These are phyloP conservation scores for Dactylellina parvicollis DNA, from an alignment of 2,329 filamentous ascomycete genomes.

Conservation along the genomic window DNA sequence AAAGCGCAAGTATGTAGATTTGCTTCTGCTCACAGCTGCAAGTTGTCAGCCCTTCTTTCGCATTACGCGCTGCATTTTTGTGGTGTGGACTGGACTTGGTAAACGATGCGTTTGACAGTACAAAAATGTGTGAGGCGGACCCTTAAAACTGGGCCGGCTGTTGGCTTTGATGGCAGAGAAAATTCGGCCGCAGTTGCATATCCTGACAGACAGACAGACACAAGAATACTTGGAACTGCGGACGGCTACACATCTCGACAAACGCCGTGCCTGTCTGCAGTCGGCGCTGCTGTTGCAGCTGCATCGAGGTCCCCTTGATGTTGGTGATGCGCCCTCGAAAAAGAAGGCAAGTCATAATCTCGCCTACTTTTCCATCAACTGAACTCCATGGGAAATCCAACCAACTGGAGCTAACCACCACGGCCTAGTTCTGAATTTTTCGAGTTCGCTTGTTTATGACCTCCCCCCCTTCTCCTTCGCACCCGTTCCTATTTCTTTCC, in stretches of 20 bases:
- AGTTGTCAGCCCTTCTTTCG: slow-evolving; percentile 45
- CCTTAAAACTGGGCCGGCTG: slow-evolving; percentile 45
- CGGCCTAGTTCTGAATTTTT: slow-evolving; percentile 51
- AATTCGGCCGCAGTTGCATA: slow-evolving; percentile 53
- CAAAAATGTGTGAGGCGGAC: slow-evolving; percentile 36
- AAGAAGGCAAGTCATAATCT: slow-evolving; percentile 54
- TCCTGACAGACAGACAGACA: slow-evolving; percentile 48
- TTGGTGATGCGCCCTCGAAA: slow-evolving; percentile 41
- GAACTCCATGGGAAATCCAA: slow-evolving; percentile 47
- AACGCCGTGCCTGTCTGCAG: slow-evolving; percentile 19
- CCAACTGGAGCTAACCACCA: slow-evolving; percentile 53
- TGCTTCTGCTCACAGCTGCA: slow-evolving; percentile 42
- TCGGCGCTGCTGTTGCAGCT: slow-evolving; percentile 45
- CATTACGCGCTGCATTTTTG: slow-evolving; percentile 35
- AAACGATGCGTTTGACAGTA: slow-evolving; percentile 45
- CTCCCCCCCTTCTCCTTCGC: slow-evolving; percentile 47
- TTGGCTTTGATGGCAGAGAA: slow-evolving; percentile 35
- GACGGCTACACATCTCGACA: slow-evolving; percentile 20
- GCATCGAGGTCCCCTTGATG: slow-evolving; percentile 48
- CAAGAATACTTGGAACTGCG: slow-evolving; percentile 39
- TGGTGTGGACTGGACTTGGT: slow-evolving; percentile 10
- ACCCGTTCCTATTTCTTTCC: slow-evolving; percentile 52
- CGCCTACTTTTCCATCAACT: slow-evolving; percentile 50
- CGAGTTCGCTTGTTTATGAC: slow-evolving; percentile 50
- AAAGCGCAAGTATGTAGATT: slow-evolving; percentile 27